Percentiles rank a stretch among this genome's conserved stretches.
These are phyloP conservation scores for Solanum ahanhuiri DNA, from an alignment of 257 asterid genomes.

Conservation along the genomic window DNA sequence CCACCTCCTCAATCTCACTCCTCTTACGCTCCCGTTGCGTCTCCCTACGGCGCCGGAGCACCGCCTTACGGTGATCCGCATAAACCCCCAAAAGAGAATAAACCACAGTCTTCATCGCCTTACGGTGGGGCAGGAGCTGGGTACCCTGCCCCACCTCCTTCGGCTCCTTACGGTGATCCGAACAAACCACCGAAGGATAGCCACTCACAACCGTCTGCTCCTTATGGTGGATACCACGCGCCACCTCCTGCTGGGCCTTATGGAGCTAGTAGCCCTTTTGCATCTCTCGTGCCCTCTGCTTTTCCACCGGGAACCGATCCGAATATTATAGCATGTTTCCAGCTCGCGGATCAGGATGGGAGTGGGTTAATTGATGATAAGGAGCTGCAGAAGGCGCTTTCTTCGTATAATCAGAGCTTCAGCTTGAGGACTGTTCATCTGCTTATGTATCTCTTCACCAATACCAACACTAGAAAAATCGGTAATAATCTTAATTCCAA, in stretches of 20 bases:
- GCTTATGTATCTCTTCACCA: constrained; percentile 84
- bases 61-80: not conserved
- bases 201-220: constrained; percentile 12
- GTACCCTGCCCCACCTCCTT: not conserved
- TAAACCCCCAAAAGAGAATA: not conserved
- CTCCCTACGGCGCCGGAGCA: not conserved
- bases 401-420: constrained; percentile 72
- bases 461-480: constrained; percentile 58
- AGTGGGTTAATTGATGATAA: constrained; percentile 90
- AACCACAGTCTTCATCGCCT: not conserved
- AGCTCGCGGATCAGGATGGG: constrained; percentile 83
- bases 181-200: not conserved
- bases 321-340: constrained; percentile 60
- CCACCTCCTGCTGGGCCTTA: constrained; percentile 13
- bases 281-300: constrained; percentile 61
- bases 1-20: not conserved
- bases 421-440: constrained; percentile 90
- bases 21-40: constrained; percentile 8
- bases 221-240: constrained; percentile 17
- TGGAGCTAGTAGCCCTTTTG: constrained; percentile 35
- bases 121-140: not conserved
- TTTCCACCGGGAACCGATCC: constrained; percentile 98
- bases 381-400: constrained; percentile 87
- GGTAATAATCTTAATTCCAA: constrained; percentile 29
- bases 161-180: constrained; percentile 14